Evolutionary conservation across 306 rosid genomes (phyloP).

Genomic region (Rubus idaeus): DNA sequence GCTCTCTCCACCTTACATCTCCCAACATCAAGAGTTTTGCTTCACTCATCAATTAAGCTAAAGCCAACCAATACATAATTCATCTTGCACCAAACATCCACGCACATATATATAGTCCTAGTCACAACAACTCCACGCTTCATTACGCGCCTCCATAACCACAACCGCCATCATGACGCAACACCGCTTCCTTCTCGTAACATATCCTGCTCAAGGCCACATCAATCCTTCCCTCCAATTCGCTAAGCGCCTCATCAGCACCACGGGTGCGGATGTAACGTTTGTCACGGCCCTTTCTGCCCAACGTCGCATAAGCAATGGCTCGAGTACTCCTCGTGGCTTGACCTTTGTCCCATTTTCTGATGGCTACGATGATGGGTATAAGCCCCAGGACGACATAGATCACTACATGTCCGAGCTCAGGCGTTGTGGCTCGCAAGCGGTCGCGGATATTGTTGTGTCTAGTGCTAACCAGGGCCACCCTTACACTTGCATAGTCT

Average conservation of each 20-base stretch:
- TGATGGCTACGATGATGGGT: conserved; percentile 39
- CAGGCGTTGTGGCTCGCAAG: conserved; percentile 22
- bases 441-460: conserved; percentile 18
- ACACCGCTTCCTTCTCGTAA: conserved; percentile 20
- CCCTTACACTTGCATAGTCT: conserved; percentile 26
- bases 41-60: background rate
- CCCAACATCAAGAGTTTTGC: background rate
- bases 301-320: conserved; percentile 20
- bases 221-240: conserved; percentile 40
- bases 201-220: conserved; percentile 41
- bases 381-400: background rate
- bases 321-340: background rate
- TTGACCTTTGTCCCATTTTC: conserved; percentile 27
- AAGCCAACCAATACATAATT: background rate
- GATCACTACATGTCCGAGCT: background rate
- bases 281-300: conserved; percentile 19
- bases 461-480: conserved; percentile 18
- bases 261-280: conserved; percentile 28
- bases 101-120: background rate
- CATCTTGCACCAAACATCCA: background rate
- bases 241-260: conserved; percentile 31
- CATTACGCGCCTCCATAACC: background rate
- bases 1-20: background rate
- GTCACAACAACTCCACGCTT: background rate
- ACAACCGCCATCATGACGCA: conserved; percentile 16